A percentile compares a stretch with the other conserved stretches of the same genome.
Evolutionary conservation across 441 rosid genomes (phyloP).

Genomic region (Adansonia grandidieri): DNA sequence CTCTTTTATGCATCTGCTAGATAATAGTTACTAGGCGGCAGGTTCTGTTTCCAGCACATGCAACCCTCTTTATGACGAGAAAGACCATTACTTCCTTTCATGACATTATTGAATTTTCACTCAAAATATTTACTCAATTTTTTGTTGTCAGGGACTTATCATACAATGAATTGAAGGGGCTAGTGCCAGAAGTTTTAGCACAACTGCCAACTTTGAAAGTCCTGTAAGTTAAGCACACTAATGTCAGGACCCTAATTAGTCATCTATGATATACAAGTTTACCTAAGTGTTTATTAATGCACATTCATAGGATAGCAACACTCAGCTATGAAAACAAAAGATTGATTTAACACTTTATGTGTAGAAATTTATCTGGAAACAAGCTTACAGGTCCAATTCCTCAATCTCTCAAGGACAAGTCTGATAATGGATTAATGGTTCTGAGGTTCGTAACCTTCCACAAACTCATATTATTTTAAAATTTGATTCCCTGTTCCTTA

Average conservation of each 20-base stretch:
- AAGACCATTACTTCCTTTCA: neutral
- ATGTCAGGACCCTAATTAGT: neutral
- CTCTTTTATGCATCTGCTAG: neutral
- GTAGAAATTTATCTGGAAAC: constrained; percentile 20
- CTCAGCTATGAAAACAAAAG: neutral
- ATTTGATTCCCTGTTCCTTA: neutral
- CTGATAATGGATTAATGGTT: neutral
- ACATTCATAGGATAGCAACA: neutral
- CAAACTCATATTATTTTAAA: neutral
- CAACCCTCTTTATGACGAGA: neutral
- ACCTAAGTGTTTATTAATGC: neutral
- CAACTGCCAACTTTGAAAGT: constrained; percentile 5
- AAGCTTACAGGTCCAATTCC: constrained; percentile 9
- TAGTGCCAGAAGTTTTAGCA: constrained; percentile 4
- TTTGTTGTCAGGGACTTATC: constrained; percentile 2
- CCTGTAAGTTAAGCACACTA: neutral
- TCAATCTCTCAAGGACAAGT: neutral
- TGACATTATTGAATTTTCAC: neutral
- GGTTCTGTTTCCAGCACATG: neutral
- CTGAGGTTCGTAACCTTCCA: constrained; percentile 7
- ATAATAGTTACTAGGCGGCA: neutral
- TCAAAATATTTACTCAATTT: neutral
- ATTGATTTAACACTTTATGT: neutral
- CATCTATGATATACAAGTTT: neutral
- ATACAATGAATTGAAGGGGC: constrained; percentile 1